phyloP scores from a whole-genome alignment of 148 eudicot species.

The Silene latifolia region DNA sequence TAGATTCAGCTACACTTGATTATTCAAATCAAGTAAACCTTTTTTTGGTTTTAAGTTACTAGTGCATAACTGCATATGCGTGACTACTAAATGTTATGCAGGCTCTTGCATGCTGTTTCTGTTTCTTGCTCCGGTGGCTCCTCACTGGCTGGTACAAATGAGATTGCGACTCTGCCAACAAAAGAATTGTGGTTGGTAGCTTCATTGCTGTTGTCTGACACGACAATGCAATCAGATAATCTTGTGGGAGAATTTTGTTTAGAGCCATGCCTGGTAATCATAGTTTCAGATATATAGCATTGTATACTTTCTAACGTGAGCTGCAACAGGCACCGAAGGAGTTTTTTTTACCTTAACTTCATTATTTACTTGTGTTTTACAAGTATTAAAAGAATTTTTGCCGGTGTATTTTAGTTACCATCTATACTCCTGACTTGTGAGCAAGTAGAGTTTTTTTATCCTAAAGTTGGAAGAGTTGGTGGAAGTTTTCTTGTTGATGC shows the following conservation, averaged over 20 bases:
- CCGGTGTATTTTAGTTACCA: too few relatives aligned
- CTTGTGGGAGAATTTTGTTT: not conserved
- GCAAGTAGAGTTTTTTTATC: too few relatives aligned
- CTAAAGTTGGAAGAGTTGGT: too few relatives aligned
- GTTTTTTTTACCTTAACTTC: not conserved
- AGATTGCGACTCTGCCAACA: not conserved
- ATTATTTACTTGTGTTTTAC: not conserved
- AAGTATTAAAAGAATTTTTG: too few relatives aligned
- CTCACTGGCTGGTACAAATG: conserved; percentile 95
- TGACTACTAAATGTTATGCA: conserved; percentile 19
- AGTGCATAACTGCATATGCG: too few relatives aligned
- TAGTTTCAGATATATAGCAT: not conserved
- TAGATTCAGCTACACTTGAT: too few relatives aligned
- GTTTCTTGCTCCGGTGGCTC: conserved; percentile 81
- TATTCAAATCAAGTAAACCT: too few relatives aligned
- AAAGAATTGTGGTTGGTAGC: not conserved
- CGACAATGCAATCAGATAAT: not conserved
- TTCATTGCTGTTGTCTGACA: not conserved
- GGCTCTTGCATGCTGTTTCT: conserved; percentile 78
- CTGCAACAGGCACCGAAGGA: not conserved
- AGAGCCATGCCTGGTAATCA: not conserved
- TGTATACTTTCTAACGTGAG: not conserved
- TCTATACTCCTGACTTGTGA: too few relatives aligned
- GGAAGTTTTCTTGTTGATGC: too few relatives aligned
- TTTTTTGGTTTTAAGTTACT: not conserved